These are phyloP conservation scores for Pelargonium fulgidum DNA, from an alignment of 441 rosid species.

Conservation along the genomic window DNA sequence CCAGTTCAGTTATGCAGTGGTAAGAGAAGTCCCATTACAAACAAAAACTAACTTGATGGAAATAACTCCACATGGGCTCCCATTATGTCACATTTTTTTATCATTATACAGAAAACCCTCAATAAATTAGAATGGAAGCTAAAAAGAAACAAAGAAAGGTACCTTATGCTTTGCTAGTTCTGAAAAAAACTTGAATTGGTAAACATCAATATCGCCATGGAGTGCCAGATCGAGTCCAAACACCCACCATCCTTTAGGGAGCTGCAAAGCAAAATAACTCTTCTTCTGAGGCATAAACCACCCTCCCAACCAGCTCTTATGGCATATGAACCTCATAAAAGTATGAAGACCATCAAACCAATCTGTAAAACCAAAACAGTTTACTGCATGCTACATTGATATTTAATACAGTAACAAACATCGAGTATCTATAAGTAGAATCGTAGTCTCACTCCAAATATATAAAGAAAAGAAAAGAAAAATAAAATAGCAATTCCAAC, in stretches of 20 bases:
- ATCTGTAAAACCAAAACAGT: slow-evolving; percentile 39
- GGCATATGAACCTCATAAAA: slow-evolving; percentile 97
- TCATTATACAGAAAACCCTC: background rate
- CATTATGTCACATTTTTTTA: background rate
- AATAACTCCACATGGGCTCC: background rate
- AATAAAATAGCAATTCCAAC: background rate
- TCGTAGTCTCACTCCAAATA: background rate
- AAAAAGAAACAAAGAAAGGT: slow-evolving; percentile 18
- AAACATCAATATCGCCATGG: slow-evolving; percentile 95
- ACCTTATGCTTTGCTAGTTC: slow-evolving; percentile 73
- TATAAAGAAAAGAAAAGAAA: background rate
- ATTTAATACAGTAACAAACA: slow-evolving; percentile 8
- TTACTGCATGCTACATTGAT: slow-evolving; percentile 3
- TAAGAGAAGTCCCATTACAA: background rate
- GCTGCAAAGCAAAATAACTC: slow-evolving; percentile 96
- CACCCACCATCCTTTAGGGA: slow-evolving; percentile 94
- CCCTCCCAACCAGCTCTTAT: slow-evolving; percentile 98
- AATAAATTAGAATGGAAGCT: background rate
- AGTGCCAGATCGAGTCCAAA: slow-evolving; percentile 99
- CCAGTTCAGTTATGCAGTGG: background rate
- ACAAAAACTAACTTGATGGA: background rate
- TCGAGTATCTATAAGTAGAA: background rate
- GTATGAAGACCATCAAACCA: slow-evolving; percentile 99
- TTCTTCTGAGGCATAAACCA: slow-evolving; percentile 99
- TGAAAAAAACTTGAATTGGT: slow-evolving; percentile 93